These are phyloP conservation scores for Zangia roseola DNA, from an alignment of 768 basidiomycete genomes.

Conservation along the genomic window DNA sequence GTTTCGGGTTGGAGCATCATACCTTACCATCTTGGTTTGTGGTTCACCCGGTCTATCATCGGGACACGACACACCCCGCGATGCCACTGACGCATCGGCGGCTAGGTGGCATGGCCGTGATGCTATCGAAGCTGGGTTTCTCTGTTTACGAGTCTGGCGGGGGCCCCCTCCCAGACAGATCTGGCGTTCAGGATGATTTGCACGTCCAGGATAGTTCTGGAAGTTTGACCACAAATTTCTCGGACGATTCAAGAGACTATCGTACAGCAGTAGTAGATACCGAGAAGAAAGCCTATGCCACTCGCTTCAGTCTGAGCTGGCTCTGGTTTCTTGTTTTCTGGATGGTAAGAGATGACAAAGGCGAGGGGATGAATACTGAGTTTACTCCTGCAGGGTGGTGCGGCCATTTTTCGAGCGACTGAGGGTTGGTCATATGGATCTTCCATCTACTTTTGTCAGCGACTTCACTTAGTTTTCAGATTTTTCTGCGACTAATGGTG, in stretches of 20 bases:
- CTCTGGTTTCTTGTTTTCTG: constrained; percentile 73
- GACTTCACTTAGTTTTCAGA: neutral
- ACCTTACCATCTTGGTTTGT: constrained; percentile 17
- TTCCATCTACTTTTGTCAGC: constrained; percentile 72
- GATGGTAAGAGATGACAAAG: constrained; percentile 45
- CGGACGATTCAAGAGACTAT: constrained; percentile 16
- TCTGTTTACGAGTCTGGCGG: constrained; percentile 34
- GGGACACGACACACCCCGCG: constrained; percentile 1
- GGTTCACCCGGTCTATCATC: constrained; percentile 21
- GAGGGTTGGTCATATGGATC: constrained; percentile 66
- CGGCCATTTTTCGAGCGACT: constrained; percentile 64
- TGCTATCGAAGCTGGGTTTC: constrained; percentile 53
- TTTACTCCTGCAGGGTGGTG: constrained; percentile 48
- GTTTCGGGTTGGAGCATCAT: neutral
- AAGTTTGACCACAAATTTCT: constrained; percentile 5
- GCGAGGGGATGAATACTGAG: neutral
- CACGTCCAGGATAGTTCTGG: constrained; percentile 1
- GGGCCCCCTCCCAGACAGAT: neutral
- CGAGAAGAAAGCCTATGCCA: constrained; percentile 55
- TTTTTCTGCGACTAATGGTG: neutral
- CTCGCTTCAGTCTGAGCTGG: constrained; percentile 58
- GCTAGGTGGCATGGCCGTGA: constrained; percentile 53
- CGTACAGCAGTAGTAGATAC: constrained; percentile 27
- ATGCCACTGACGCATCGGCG: constrained; percentile 53
- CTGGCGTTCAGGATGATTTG: neutral